A percentile compares a stretch with the other conserved stretches of the same genome.
Evolutionary conservation across 2,329 filamentous ascomycete genomes (phyloP).

Genomic region (Curvularia hawaiiensis): DNA sequence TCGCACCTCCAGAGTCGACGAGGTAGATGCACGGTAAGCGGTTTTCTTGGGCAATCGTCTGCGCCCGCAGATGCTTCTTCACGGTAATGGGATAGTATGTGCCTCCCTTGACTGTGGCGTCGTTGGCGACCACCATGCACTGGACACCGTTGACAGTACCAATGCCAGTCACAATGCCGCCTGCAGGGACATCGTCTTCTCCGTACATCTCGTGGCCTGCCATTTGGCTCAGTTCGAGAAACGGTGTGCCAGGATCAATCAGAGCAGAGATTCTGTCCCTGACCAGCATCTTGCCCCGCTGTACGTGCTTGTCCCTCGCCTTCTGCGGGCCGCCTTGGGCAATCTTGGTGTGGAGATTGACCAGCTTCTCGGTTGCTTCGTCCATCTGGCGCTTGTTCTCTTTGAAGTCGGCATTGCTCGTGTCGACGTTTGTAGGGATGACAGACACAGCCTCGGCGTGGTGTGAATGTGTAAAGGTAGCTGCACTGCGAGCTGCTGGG

Average conservation of each 20-base stretch:
- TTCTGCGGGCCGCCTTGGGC: constrained; percentile 80
- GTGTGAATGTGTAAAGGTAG: constrained; percentile 79
- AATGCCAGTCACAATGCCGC: constrained; percentile 90
- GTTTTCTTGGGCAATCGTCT: constrained; percentile 90
- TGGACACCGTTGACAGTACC: constrained; percentile 88
- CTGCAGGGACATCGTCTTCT: constrained; percentile 85
- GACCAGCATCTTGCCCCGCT: constrained; percentile 91
- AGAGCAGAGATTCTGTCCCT: constrained; percentile 86
- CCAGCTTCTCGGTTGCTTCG: constrained; percentile 71
- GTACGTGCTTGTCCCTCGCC: constrained; percentile 84
- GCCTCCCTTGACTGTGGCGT: constrained; percentile 95
- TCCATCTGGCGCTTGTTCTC: constrained; percentile 82
- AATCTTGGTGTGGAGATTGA: constrained; percentile 71
- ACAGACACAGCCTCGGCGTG: constrained; percentile 84
- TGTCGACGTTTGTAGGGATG: constrained; percentile 76
- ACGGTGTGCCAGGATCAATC: constrained; percentile 86
- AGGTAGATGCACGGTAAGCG: constrained; percentile 85
- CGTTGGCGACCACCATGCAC: constrained; percentile 93
- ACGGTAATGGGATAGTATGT: constrained; percentile 98
- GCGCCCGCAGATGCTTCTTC: constrained; percentile 94
- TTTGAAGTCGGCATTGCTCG: constrained; percentile 75
- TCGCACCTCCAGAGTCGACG: constrained; percentile 93
- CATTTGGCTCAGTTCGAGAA: constrained; percentile 91
- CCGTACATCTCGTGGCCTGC: constrained; percentile 86
- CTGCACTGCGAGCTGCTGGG: constrained; percentile 52